A percentile compares a stretch with the other conserved stretches of the same genome.
Conservation (phyloP, 768 basidiomycete genomes). For the Cystobasidium ongulense region DNA sequence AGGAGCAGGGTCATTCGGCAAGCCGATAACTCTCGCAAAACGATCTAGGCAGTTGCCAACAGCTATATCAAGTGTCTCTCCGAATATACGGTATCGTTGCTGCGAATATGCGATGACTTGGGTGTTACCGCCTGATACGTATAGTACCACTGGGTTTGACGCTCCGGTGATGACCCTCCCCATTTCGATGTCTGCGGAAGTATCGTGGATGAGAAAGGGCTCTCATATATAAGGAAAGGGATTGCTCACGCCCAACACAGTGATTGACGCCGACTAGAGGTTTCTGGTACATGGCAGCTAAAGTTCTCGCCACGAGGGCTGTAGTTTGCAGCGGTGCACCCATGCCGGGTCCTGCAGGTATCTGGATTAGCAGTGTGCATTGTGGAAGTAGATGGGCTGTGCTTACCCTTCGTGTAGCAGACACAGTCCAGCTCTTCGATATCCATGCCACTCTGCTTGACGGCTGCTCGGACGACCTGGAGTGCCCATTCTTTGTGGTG, state of each 20-base stretch:
- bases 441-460: slow-evolving; percentile 59
- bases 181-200: slow-evolving; percentile 84
- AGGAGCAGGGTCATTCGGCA: slow-evolving; percentile 91
- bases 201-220: slow-evolving; percentile 1
- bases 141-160: slow-evolving; percentile 88
- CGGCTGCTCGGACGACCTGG: slow-evolving; percentile 67
- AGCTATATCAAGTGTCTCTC: slow-evolving; percentile 98
- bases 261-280: slow-evolving; percentile 98
- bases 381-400: neutral
- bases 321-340: slow-evolving; percentile 93
- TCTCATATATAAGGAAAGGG: slow-evolving; percentile 28
- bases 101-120: slow-evolving; percentile 98
- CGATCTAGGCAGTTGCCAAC: slow-evolving; percentile 97
- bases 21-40: slow-evolving; percentile 85
- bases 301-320: slow-evolving; percentile 80
- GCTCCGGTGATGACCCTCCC: slow-evolving; percentile 90
- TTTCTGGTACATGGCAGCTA: slow-evolving; percentile 77
- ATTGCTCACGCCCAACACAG: slow-evolving; percentile 75
- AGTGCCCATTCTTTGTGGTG: slow-evolving; percentile 92
- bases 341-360: slow-evolving; percentile 84
- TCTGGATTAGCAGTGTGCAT: neutral
- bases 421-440: slow-evolving; percentile 84
- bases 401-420: slow-evolving; percentile 86
- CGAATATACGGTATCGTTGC: slow-evolving; percentile 95
- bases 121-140: slow-evolving; percentile 97